Percentiles rank a stretch among this genome's conserved stretches.
phyloP scores from a whole-genome alignment of 768 basidiomycete species.

The Dioszegia aurantiaca region DNA sequence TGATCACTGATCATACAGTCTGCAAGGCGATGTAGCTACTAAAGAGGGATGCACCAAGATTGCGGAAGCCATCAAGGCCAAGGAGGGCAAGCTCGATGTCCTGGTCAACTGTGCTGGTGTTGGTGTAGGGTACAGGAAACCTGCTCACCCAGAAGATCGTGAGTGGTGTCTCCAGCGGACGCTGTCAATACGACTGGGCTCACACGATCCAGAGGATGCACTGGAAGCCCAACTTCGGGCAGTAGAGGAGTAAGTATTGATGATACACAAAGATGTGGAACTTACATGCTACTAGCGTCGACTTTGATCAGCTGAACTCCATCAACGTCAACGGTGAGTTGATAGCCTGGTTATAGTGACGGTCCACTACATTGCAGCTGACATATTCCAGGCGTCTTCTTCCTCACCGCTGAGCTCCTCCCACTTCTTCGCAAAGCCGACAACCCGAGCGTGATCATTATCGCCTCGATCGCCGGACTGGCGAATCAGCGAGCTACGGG shows the following conservation, averaged over 20 bases:
- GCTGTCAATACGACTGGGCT: not conserved
- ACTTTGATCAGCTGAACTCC: conserved; percentile 34
- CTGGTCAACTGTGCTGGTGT: conserved; percentile 50
- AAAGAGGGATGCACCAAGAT: conserved; percentile 37
- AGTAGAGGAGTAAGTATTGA: conserved; percentile 28
- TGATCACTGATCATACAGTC: not conserved
- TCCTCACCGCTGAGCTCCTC: conserved; percentile 36
- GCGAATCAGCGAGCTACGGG: conserved; percentile 37
- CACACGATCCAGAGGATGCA: conserved; percentile 25
- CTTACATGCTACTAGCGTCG: conserved; percentile 22
- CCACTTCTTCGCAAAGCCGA: conserved; percentile 36
- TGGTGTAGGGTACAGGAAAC: conserved; percentile 26
- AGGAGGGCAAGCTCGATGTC: conserved; percentile 31
- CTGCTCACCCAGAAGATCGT: conserved; percentile 34
- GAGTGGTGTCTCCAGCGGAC: conserved; percentile 12
- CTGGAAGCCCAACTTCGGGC: conserved; percentile 27
- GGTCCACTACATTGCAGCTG: not conserved
- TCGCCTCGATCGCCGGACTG: conserved; percentile 43
- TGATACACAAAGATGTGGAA: not conserved
- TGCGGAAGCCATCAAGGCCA: conserved; percentile 22
- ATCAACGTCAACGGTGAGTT: conserved; percentile 39
- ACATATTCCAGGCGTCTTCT: conserved; percentile 34
- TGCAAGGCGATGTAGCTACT: conserved; percentile 42
- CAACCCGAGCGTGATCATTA: conserved; percentile 33
- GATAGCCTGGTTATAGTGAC: not conserved